phyloP scores from a whole-genome alignment of 176 grass and related monocot genomes.

The Aegilops umbellulata region DNA sequence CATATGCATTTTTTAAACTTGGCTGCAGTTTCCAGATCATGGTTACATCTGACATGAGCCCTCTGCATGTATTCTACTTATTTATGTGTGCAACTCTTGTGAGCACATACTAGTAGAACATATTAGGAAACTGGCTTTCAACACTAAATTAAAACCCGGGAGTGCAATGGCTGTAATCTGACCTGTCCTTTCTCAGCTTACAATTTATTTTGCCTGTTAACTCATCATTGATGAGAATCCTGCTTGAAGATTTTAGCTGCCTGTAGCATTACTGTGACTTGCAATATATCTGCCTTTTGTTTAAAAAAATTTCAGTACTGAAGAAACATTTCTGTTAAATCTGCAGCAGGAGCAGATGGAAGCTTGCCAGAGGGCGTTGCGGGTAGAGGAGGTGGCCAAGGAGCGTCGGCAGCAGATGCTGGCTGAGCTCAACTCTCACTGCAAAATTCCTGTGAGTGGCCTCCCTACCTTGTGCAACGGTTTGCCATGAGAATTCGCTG shows the following conservation, averaged over 20 bases:
- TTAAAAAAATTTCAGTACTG: background rate
- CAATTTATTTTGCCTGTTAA: background rate
- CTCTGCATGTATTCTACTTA: too few relatives aligned
- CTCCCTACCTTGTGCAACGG: background rate
- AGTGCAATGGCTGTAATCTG: too few relatives aligned
- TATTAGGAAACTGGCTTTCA: background rate
- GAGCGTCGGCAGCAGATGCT: conserved; percentile 61
- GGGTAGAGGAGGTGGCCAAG: conserved; percentile 59
- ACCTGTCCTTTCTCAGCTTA: too few relatives aligned
- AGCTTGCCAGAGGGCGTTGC: conserved; percentile 41
- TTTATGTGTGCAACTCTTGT: background rate
- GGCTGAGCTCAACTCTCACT: conserved; percentile 57
- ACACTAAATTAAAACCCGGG: background rate
- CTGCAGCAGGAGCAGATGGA: conserved; percentile 32
- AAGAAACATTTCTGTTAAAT: background rate
- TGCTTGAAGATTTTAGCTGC: background rate
- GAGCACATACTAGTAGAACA: background rate
- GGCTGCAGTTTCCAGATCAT: background rate
- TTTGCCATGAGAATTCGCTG: background rate
- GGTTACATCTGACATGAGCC: background rate
- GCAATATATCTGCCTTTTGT: too few relatives aligned
- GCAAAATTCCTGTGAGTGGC: conserved; percentile 58
- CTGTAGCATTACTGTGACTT: background rate
- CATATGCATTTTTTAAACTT: background rate
- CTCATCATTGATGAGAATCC: background rate